Base-by-base conservation (phyloP, 1,139 yeast species). In the Candida smagusa region DNA sequence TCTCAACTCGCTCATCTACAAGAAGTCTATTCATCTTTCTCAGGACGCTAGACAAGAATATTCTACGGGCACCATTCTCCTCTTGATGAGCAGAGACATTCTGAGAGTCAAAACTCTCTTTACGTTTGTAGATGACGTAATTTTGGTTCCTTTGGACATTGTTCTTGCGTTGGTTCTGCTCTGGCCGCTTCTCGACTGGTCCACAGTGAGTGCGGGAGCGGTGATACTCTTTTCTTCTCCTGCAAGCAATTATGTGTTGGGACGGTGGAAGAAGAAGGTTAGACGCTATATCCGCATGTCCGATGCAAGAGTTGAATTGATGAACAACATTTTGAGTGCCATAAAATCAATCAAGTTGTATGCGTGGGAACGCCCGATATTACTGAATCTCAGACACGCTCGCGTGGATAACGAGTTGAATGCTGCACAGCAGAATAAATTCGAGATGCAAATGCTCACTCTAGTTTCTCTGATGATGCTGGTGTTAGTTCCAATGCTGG, bases 361-460 rank as follows among this genome's bases (percentile, higher is more conserved):
- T 48, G 81, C 87, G 1, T 84, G 90, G 88, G 94, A 84, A 53
- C 60, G 60, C 12, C 82, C 90, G 12, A 76, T 82, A 74, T 54
- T 79, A 26, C 61, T 67, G 9, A 72, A 77, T 36, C 54, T 79
- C 4, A 49, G 61, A 6, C 71, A 72, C 36, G 67, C 74, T 19
- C 69, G 85, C 59, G 74, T 79, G 43, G 67, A 72, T 35, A 55
- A 69, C 39, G 86, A 79, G 49, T 54, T 79, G 39, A 58, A 56
- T 31, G 75, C 76, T n/a, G 43, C 52, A 73, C 49, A 61, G 34
- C 70, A 51, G 37, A 71, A 79, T 41, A 75, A 77, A 38, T 44
- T 65, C 21, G 56, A 71, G 37, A 63, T 68, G 33, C 79, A 80
- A 13, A 47, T 69, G 21, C 72, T 77, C 32, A 70, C 63, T 41